Base-by-base conservation (phyloP, 2,329 filamentous ascomycete genomes). In the Trichophyton rubrum region DNA sequence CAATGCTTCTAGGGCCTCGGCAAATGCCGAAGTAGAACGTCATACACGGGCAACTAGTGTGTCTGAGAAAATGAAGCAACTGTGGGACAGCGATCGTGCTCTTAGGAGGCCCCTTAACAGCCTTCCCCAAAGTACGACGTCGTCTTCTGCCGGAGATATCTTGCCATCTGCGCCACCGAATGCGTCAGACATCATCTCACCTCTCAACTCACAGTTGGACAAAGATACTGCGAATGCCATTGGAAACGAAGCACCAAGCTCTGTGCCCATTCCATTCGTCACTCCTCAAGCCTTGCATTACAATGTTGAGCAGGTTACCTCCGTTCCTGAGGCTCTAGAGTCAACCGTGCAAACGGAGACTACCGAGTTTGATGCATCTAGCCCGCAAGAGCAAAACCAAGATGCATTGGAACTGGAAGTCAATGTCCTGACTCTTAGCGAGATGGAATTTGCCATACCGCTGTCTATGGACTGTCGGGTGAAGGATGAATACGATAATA, bases 401-500 rank as follows among this genome's bases (percentile, higher is more conserved):
- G 62, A 57, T 11, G 40, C 58, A 13, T 40, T 58, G 22, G 59
- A 60, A 30, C 35, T 51, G n/a, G 51, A 60, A 13, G 71, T 69
- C 17, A 71, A 71, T 7, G 70, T 71, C 20, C 65, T 75, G 35
- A 64, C 67, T 20, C 70, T 76, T 57, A 73, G 73, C 1, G 68
- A 71, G 9, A 70, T 67, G 11, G 74, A 76, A 62, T 76, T 73
- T 63, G 74, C 72, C 17, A 66, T 76, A 6, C 69, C 72, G 3
- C 70, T 76, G 56, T 73, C 74, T 0, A 75, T 76, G 73, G 74
- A 76, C 62, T 73, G 74, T 22, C 69, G 74, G 40, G 69, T 76
- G 2, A 75, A 75, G 57, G 73, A 75, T 62, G 72, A 74, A 59
- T 76, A 76, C 59, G 72, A 75, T 59, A 66, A 66, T 33, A 67